phyloP scores from a whole-genome alignment of 1,139 yeast species.

The Taiozyma sp. region DNA sequence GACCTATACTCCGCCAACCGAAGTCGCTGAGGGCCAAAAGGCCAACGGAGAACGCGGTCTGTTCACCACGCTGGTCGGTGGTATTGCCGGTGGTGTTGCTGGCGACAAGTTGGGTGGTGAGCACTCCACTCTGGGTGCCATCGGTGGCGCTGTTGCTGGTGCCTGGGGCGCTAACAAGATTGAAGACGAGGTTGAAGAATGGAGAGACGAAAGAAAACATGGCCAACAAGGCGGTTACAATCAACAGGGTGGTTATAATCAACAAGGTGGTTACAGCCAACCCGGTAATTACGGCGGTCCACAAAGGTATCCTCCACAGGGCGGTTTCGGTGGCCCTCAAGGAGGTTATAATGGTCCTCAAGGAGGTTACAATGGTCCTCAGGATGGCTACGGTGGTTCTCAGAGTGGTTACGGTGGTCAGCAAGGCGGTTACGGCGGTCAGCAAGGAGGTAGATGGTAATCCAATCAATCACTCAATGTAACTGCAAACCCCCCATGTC shows the following conservation, averaged over 20 bases:
- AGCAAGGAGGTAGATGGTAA: constrained; percentile 22
- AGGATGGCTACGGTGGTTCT: constrained; percentile 19
- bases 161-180: constrained; percentile 53
- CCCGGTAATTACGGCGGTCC: constrained; percentile 3
- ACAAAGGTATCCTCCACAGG: constrained; percentile 14
- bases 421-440: constrained; percentile 13
- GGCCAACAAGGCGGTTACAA: constrained; percentile 17
- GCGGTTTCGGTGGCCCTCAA: constrained; percentile 12
- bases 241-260: constrained; percentile 2
- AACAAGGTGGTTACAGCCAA: constrained; percentile 2
- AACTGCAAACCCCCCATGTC: neutral
- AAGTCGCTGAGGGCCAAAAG: constrained; percentile 19
- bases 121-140: constrained; percentile 47
- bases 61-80: constrained; percentile 50
- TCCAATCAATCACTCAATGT: neutral
- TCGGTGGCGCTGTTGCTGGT: constrained; percentile 58
- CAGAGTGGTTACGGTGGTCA: constrained; percentile 15
- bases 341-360: constrained; percentile 30
- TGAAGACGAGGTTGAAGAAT: constrained; percentile 35
- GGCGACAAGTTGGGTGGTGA: constrained; percentile 38
- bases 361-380: constrained; percentile 29
- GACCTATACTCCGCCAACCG: constrained; percentile 9
- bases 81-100: constrained; percentile 50
- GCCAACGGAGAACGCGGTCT: constrained; percentile 51
- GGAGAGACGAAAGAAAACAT: constrained; percentile 14